A percentile compares a stretch with the other conserved stretches of the same genome.
These are phyloP conservation scores for Murraya paniculata DNA, from an alignment of 345 rosid genomes.

Conservation along the genomic window DNA sequence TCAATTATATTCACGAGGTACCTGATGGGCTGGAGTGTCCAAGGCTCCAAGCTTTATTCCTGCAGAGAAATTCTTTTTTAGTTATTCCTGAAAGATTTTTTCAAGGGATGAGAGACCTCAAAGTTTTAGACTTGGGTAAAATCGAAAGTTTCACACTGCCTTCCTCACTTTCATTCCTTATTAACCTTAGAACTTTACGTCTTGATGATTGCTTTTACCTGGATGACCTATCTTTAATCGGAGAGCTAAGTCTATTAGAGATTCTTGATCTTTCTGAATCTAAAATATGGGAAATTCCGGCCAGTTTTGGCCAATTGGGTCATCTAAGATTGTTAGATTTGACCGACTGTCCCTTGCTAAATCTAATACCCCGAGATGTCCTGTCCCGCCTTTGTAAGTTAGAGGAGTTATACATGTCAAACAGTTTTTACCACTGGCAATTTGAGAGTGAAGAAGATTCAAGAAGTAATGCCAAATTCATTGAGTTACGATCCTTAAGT, in stretches of 20 bases:
- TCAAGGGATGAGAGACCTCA: background rate
- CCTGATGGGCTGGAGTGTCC: background rate
- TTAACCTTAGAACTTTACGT: too few relatives aligned
- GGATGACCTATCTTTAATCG: background rate
- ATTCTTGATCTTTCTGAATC: background rate
- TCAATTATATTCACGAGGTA: background rate
- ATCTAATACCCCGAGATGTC: background rate
- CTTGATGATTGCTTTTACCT: accelerated
- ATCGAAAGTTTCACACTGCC: background rate
- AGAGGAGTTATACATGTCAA: background rate
- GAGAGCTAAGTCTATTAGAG: background rate
- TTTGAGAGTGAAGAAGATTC: background rate
- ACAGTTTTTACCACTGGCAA: background rate
- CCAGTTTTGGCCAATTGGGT: background rate
- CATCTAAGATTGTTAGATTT: background rate
- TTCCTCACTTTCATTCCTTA: background rate
- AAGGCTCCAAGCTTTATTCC: conserved; percentile 1
- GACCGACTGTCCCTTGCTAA: accelerated
- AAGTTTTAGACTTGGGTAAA: background rate
- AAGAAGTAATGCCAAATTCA: background rate
- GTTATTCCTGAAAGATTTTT: background rate
- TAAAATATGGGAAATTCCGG: background rate
- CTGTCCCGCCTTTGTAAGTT: background rate
- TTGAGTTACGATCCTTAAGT: background rate
- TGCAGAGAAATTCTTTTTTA: background rate